Evolutionary conservation across 163 green algal species (phyloP), one percentile per base, ranked within the genome.

Genomic region (Volvox carteri): DNA sequence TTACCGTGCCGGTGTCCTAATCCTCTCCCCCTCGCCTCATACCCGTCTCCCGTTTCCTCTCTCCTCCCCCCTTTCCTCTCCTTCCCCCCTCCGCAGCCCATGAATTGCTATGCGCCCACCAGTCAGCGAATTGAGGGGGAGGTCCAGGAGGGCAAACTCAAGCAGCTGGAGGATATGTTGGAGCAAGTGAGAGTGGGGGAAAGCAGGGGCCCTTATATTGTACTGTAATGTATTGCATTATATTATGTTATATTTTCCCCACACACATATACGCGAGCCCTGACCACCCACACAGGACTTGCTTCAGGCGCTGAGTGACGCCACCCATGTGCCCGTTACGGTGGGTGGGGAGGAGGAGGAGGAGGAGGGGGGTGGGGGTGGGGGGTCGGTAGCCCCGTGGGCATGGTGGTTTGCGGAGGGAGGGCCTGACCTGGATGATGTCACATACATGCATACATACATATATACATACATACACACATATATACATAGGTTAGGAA

Each of bases 211-310:
- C n/a, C n/a, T n/a, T n/a, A n/a, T n/a, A n/a, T n/a, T n/a, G n/a
- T n/a, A n/a, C n/a, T n/a, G n/a, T n/a, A n/a, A n/a, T n/a, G n/a
- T n/a, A n/a, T n/a, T n/a, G n/a, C n/a, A n/a, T n/a, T n/a, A n/a
- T n/a, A n/a, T n/a, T n/a, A n/a, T n/a, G n/a, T n/a, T n/a, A n/a
- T n/a, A n/a, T n/a, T n/a, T n/a, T n/a, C n/a, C n/a, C n/a, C n/a
- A n/a, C n/a, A n/a, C n/a, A n/a, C n/a, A n/a, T n/a, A n/a, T n/a
- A n/a, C n/a, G n/a, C n/a, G n/a, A n/a, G n/a, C n/a, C n/a, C n/a
- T n/a, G n/a, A n/a, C n/a, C n/a, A n/a, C 73, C 23, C 73, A 4
- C 30, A 30, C 78, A 86, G 78, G 78, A 86, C 25, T 56, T 86
- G 35, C 28, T 75, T 2, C 14, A 56, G 56, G 78, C 56, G 4